Evolutionary conservation across 2,329 filamentous ascomycete genomes (phyloP), one percentile per base, ranked within the genome.

Genomic region (Cladorrhinum sp.): DNA sequence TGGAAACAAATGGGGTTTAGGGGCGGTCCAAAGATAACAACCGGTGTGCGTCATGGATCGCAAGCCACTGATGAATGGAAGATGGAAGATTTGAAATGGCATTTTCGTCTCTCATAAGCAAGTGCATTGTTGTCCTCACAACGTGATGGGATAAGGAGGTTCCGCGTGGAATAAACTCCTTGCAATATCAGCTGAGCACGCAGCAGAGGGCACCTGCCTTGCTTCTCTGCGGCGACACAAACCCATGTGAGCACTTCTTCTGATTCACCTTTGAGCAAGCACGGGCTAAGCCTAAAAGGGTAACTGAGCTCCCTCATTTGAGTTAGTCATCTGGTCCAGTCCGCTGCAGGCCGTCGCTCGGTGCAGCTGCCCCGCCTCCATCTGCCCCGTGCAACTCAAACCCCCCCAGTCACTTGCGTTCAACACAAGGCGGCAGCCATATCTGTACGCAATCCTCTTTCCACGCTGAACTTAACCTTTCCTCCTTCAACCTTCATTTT

Each of bases 271-370:
- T 61, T 30, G 23, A 36, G 21, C 42, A n/a, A 24, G 6, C 21
- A 10, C 7, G 9, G 36, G 60, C 67, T 61, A 66, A 54, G 7
- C 65, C 64, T 4, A 57, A 64, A 50, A 8, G 24, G 20, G 59
- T 8, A 26, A 50, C 24, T 36, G 28, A 51, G 46, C 55, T 58
- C 24, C 56, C 61, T 60, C 57, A 55, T 52, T 59, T 30, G 55
- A 2, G 51, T 68, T 64, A 66, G 67, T 68, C 67, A 68, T 66
- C 64, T 57, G 63, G 62, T 60, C 18, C 66, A 67, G 65, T 66
- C 67, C 67, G 66, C 66, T 66, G 64, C 60, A 28, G 33, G 39
- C 30, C 30, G 42, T 36, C 30, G 20, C 50, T 49, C 16, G 16
- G 6, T 30, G 26, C 33, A 39, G 39, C 56, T 58, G 56, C 46